Evolutionary conservation across 306 rosid species (phyloP), one percentile per base, ranked within the genome.

Genomic region (Parietaria judaica): DNA sequence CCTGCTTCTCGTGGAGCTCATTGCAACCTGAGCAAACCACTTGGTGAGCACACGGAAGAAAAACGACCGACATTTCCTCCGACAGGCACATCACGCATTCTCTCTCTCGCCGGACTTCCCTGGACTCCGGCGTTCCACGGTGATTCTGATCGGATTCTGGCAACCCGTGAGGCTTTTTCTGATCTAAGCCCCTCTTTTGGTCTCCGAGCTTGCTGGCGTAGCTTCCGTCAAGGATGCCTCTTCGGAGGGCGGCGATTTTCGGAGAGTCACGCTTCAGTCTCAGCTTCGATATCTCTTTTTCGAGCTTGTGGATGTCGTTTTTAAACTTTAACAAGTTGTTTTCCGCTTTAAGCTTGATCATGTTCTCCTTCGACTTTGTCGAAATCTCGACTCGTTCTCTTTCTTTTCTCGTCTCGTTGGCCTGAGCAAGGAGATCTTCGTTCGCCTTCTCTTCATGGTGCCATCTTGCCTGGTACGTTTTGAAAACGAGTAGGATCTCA

Each of bases 41-140:
- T 72, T 88, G 98, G 66, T 92, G 96, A 5, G 98, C 96, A 71
- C 95, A 92, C 0, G 98, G 96, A 14, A 88, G 86, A 65, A 92
- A 92, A 14, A 91, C 89, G 17, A 91, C 86, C 8, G 96, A 31
- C 37, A 54, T 54, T 34, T 10, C 36, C 6, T 54, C 58, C 13
- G 58, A 54, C 14, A 92, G 88, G 70, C 98, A 92, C 96, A 92
- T 92, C 58, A 92, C 98, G 15, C 98, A 92, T 64, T 92, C 96
- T 72, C 92, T 72, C 53, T 92, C 98, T 3, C 98, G 80, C 80
- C 82, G 88, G 39, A 92, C 88, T 0, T 84, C 85, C 4, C 92
- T 96, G 0, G 56, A 66, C 64, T 72, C 78, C 11, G 86, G 46
- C 81, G 14, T 52, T 70, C 75, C 36, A 76, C 75, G 46, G 81